Conservation (phyloP, 2,329 filamentous ascomycete species). For the Colletotrichum aenigma region DNA sequence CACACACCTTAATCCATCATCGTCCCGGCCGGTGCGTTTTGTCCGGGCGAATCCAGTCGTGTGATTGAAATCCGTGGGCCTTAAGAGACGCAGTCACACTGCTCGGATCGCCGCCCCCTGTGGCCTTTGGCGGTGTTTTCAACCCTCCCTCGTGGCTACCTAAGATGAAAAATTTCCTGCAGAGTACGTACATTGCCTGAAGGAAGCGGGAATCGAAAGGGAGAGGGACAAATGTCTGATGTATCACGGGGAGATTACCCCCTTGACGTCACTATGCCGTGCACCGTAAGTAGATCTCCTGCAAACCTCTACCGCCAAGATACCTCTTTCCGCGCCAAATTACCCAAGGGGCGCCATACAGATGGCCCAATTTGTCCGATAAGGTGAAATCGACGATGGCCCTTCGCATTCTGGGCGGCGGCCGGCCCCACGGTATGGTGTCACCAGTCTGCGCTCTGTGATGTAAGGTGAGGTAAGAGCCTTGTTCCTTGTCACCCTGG, state of each 20-base stretch:
- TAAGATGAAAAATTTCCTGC: background rate
- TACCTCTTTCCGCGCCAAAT: background rate
- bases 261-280: slow-evolving; percentile 19
- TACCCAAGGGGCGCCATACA: background rate
- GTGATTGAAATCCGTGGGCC: background rate
- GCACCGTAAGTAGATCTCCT: slow-evolving; percentile 9
- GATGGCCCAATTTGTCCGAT: background rate
- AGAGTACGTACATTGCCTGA: background rate
- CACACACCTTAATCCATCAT: background rate
- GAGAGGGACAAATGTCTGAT: slow-evolving; percentile 1
- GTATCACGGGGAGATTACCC: slow-evolving; percentile 10
- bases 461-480: slow-evolving; percentile 13
- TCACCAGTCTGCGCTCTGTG: slow-evolving; percentile 1
- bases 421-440: background rate
- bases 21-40: background rate
- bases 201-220: background rate
- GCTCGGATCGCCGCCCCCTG: background rate
- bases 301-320: background rate
- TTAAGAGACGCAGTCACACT: background rate
- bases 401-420: background rate
- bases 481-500: background rate
- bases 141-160: background rate
- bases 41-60: background rate
- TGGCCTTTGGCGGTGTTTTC: background rate
- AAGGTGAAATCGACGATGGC: background rate